phyloP scores from a whole-genome alignment of 805 yeast genomes.

The Pichia ethanolica region DNA sequence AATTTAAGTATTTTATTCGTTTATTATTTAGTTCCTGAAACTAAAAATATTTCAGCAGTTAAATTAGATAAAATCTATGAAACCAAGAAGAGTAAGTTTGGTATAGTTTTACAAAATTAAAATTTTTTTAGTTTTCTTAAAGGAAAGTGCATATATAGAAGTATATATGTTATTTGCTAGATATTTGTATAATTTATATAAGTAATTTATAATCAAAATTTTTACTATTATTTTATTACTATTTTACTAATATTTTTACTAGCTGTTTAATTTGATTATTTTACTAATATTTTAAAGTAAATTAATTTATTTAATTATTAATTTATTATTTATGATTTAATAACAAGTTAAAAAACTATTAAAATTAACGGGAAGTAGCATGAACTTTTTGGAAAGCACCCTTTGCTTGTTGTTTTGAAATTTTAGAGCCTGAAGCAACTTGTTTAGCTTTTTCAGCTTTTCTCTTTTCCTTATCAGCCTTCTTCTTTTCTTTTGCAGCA shows the following conservation, averaged over 20 bases:
- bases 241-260: no score
- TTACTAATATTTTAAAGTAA: no score
- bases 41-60: constrained; percentile 18
- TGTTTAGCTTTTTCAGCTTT: constrained; percentile 85
- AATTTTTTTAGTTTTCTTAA: background rate
- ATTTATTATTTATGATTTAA: no score
- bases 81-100: background rate
- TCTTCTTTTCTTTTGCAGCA: constrained; percentile 81
- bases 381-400: constrained; percentile 97
- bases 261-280: no score
- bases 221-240: no score
- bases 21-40: constrained; percentile 27
- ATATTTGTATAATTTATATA: no score
- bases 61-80: constrained; percentile 19
- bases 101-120: background rate
- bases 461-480: constrained; percentile 89
- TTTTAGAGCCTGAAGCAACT: constrained; percentile 71
- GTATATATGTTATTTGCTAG: no score
- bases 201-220: no score
- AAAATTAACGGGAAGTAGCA: constrained; percentile 87
- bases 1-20: constrained; percentile 20
- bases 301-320: no score
- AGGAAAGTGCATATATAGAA: no score
- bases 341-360: background rate
- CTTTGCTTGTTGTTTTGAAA: constrained; percentile 94